These are phyloP conservation scores for Reticulomyxa filosa DNA, from an alignment of 78 protist species.

Conservation along the genomic window DNA sequence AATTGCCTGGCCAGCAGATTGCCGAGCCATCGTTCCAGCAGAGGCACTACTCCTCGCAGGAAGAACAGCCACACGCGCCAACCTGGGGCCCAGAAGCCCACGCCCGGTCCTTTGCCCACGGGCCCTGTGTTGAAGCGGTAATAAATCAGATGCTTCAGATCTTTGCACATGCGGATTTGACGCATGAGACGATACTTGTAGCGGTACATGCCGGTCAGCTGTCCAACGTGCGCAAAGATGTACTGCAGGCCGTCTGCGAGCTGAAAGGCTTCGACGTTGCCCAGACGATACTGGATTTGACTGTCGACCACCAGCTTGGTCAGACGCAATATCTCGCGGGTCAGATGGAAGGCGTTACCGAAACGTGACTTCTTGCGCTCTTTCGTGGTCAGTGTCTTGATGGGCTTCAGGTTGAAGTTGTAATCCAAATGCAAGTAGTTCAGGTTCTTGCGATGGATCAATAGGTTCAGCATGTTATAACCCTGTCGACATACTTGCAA, in stretches of 20 bases:
- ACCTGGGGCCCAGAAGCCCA: slow-evolving; percentile 99
- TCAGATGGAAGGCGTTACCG: slow-evolving; percentile 96
- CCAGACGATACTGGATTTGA: slow-evolving; percentile 93
- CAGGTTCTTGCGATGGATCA: slow-evolving; percentile 91
- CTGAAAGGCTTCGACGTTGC: slow-evolving; percentile 78
- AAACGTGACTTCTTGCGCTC: slow-evolving; percentile 97
- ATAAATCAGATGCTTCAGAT: slow-evolving; percentile 91
- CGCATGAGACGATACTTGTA: slow-evolving; percentile 98
- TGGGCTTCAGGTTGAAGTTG: slow-evolving; percentile 96
- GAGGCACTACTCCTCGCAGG: slow-evolving; percentile 96
- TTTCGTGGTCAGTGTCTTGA: slow-evolving; percentile 98
- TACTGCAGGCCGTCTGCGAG: slow-evolving; percentile 96
- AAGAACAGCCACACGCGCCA: slow-evolving; percentile 99
- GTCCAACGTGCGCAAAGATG: slow-evolving; percentile 90
- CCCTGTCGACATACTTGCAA: slow-evolving; percentile 99
- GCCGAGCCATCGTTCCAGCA: slow-evolving; percentile 97
- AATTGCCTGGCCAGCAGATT: slow-evolving; percentile 96
- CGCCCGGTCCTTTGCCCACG: slow-evolving; percentile 97
- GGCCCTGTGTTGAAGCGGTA: slow-evolving; percentile 84
- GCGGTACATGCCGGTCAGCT: slow-evolving; percentile 98
- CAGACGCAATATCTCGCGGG: slow-evolving; percentile 89
- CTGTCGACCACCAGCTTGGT: slow-evolving; percentile 94
- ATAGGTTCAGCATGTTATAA: slow-evolving; percentile 94
- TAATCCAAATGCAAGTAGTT: slow-evolving; percentile 97
- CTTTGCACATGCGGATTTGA: slow-evolving; percentile 91